These are phyloP conservation scores for Byssothecium circinans DNA, from an alignment of 2,329 filamentous ascomycete species.

Conservation along the genomic window DNA sequence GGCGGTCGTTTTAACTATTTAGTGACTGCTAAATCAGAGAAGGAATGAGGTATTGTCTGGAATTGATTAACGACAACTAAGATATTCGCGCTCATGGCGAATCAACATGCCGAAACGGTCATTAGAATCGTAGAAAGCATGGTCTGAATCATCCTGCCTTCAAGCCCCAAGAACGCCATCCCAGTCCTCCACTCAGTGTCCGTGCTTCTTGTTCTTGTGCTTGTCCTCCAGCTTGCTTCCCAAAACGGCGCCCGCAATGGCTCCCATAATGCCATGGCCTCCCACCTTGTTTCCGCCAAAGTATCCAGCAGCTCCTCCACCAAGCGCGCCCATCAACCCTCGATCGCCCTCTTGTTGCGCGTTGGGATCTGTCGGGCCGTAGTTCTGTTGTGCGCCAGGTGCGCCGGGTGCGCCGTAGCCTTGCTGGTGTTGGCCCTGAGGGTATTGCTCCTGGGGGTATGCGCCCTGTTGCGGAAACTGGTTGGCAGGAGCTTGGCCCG, in stretches of 20 bases:
- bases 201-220: conserved; percentile 53
- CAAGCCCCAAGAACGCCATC: not conserved
- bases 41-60: too few species aligned
- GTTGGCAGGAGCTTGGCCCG: conserved; percentile 32
- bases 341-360: conserved; percentile 57
- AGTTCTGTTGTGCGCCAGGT: conserved; percentile 41
- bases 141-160: too few species aligned
- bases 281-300: conserved; percentile 59
- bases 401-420: conserved; percentile 41
- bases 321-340: conserved; percentile 59
- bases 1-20: too few species aligned
- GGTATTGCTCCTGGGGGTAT: conserved; percentile 43
- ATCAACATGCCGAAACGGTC: too few species aligned
- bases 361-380: conserved; percentile 49
- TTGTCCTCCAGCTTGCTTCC: conserved; percentile 60
- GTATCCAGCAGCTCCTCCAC: conserved; percentile 60
- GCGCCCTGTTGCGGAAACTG: conserved; percentile 48
- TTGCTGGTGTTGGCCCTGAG: conserved; percentile 29
- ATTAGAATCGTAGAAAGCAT: too few species aligned
- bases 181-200: not conserved
- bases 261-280: conserved; percentile 59
- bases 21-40: too few species aligned
- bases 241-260: conserved; percentile 59
- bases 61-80: too few species aligned
- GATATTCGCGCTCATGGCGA: too few species aligned